A percentile compares a stretch with the other conserved stretches of the same genome.
Evolutionary conservation across 1,139 yeast species (phyloP).

Genomic region (Suhomyces bolitotheri): DNA sequence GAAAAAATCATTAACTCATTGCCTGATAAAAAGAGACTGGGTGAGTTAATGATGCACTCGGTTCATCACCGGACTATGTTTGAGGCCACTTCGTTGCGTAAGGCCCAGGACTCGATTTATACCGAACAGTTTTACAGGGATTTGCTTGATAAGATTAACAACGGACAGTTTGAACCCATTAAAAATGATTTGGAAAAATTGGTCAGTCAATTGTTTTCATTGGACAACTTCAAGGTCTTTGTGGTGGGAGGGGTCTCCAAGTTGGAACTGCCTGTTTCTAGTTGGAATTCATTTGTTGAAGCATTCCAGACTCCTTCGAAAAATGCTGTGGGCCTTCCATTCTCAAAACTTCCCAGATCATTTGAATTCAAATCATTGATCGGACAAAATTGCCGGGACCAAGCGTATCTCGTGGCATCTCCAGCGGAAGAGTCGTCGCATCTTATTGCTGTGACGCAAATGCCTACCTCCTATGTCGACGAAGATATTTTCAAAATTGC

Average conservation of each 20-base stretch:
- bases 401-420: conserved; percentile 67
- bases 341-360: conserved; percentile 52
- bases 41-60: conserved; percentile 69
- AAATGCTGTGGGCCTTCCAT: conserved; percentile 17
- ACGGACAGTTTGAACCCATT: conserved; percentile 51
- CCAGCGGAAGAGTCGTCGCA: conserved; percentile 91
- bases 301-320: conserved; percentile 12
- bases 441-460: conserved; percentile 58
- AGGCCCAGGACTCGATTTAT: conserved; percentile 63
- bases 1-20: conserved; percentile 75
- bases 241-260: conserved; percentile 66
- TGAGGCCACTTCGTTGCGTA: conserved; percentile 60
- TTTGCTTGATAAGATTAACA: conserved; percentile 51
- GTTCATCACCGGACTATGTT: conserved; percentile 55
- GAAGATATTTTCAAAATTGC: conserved; percentile 71
- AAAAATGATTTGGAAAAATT: conserved; percentile 56
- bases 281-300: conserved; percentile 56
- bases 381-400: conserved; percentile 54
- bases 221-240: conserved; percentile 65
- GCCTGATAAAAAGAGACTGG: conserved; percentile 81
- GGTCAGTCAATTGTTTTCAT: conserved; percentile 55
- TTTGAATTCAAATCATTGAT: conserved; percentile 53
- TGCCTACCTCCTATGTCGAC: conserved; percentile 64
- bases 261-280: conserved; percentile 54
- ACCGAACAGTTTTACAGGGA: conserved; percentile 61